These are phyloP conservation scores for Jamesozyma lodderae DNA, from an alignment of 805 yeast genomes.

Conservation along the genomic window DNA sequence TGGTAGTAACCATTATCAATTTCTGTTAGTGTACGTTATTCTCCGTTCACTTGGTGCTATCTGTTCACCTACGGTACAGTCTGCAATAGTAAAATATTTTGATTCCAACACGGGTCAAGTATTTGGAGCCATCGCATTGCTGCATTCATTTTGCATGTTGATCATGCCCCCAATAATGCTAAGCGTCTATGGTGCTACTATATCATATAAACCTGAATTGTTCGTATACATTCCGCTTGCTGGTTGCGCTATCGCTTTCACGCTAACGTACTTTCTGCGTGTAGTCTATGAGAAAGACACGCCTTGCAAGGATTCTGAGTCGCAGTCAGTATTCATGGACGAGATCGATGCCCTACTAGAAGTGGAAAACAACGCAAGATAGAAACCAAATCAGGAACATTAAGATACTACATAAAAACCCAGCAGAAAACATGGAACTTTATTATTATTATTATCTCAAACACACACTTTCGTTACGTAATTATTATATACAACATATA, in stretches of 20 bases:
- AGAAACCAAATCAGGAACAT: too few species aligned
- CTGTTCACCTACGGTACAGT: slow-evolving; percentile 49
- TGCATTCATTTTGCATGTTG: slow-evolving; percentile 43
- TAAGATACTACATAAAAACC: too few species aligned
- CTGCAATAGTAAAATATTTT: slow-evolving; percentile 52
- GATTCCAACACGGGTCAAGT: slow-evolving; percentile 57
- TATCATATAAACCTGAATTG: slow-evolving; percentile 32
- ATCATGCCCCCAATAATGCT: slow-evolving; percentile 42
- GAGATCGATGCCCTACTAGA: too few species aligned
- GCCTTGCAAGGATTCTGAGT: too few species aligned
- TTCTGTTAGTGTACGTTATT: slow-evolving; percentile 26
- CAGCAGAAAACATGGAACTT: too few species aligned
- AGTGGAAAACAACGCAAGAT: too few species aligned
- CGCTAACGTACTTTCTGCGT: slow-evolving; percentile 15
- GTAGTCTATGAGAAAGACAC: too few species aligned
- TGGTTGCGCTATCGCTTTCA: slow-evolving; percentile 10
- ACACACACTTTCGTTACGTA: too few species aligned
- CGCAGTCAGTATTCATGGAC: too few species aligned
- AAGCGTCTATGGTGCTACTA: slow-evolving; percentile 39
- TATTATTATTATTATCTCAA: too few species aligned
- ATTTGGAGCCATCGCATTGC: slow-evolving; percentile 59
- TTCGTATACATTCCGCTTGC: slow-evolving; percentile 29
- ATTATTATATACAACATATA: too few species aligned
- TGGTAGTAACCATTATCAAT: slow-evolving; percentile 18
- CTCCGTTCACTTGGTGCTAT: slow-evolving; percentile 42